These are phyloP conservation scores for Ascosphaera apis DNA, from an alignment of 2,329 filamentous ascomycete genomes.

Conservation along the genomic window DNA sequence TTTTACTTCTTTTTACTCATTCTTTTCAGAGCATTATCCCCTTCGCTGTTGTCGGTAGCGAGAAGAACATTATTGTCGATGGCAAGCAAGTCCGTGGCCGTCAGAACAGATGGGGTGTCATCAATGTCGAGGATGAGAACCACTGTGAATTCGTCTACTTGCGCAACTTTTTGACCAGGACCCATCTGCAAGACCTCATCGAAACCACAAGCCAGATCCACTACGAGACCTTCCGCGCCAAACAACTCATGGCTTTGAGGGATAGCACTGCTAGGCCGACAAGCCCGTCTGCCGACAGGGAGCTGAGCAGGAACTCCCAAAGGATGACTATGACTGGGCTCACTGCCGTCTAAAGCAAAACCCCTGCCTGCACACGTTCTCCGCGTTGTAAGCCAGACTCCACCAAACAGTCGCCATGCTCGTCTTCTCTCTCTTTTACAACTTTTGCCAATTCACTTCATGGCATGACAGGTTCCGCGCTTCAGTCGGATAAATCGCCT, in stretches of 20 bases:
- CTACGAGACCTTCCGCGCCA: slow-evolving; percentile 99
- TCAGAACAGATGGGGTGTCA: slow-evolving; percentile 98
- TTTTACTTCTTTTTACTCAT: slow-evolving; percentile 10
- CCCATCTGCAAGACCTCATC: slow-evolving; percentile 94
- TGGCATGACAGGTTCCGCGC: too few species aligned
- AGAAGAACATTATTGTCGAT: slow-evolving; percentile 93
- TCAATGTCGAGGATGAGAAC: slow-evolving; percentile 98
- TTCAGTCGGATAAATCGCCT: too few species aligned
- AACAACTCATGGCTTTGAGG: slow-evolving; percentile 93
- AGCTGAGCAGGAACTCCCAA: slow-evolving; percentile 91
- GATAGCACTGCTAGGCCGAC: slow-evolving; percentile 93
- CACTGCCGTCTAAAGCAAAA: too few species aligned
- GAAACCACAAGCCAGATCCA: slow-evolving; percentile 99
- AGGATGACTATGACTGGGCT: slow-evolving; percentile 89
- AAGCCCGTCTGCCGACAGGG: slow-evolving; percentile 79
- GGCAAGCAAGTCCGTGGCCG: slow-evolving; percentile 93
- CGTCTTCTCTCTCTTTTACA: too few species aligned
- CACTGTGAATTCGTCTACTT: slow-evolving; percentile 99
- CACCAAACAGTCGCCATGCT: too few species aligned
- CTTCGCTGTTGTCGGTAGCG: slow-evolving; percentile 92
- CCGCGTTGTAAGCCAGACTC: too few species aligned
- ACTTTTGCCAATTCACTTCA: too few species aligned
- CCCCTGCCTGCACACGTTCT: too few species aligned
- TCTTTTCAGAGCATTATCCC: slow-evolving; percentile 60
- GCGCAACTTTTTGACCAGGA: slow-evolving; percentile 93